These are phyloP conservation scores for Penicillium bovifimosum DNA, from an alignment of 495 filamentous ascomycete species.

Conservation along the genomic window DNA sequence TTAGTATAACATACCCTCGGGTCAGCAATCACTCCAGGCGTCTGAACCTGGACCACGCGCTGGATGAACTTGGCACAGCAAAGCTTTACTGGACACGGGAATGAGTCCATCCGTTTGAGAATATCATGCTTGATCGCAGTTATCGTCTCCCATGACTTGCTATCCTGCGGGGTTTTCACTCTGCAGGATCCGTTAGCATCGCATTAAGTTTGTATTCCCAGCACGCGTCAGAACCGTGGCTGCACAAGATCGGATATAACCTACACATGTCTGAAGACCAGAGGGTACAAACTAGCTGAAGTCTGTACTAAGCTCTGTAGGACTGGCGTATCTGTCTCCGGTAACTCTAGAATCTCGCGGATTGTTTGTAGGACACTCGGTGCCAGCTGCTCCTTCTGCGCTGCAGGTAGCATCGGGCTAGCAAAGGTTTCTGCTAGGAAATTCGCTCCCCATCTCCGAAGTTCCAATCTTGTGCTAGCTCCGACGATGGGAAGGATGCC, in stretches of 20 bases:
- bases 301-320: slow-evolving; percentile 79
- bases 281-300: slow-evolving; percentile 83
- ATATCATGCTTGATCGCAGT: slow-evolving; percentile 83
- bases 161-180: slow-evolving; percentile 74
- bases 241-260: slow-evolving; percentile 33
- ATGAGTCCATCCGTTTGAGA: slow-evolving; percentile 80
- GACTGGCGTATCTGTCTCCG: slow-evolving; percentile 64
- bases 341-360: slow-evolving; percentile 64
- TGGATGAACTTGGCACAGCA: slow-evolving; percentile 98
- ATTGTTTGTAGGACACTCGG: slow-evolving; percentile 68
- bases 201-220: neutral
- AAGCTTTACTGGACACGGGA: slow-evolving; percentile 68
- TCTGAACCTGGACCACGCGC: slow-evolving; percentile 87
- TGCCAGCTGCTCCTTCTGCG: slow-evolving; percentile 72
- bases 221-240: neutral
- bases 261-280: slow-evolving; percentile 90
- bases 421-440: slow-evolving; percentile 96
- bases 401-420: slow-evolving; percentile 64
- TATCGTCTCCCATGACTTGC: slow-evolving; percentile 81
- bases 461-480: slow-evolving; percentile 62
- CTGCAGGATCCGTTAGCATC: slow-evolving; percentile 47
- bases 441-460: slow-evolving; percentile 92
- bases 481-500: slow-evolving; percentile 86
- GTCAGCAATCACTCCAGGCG: slow-evolving; percentile 73
- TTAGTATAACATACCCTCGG: slow-evolving; percentile 60